Conservation (phyloP, 768 basidiomycete genomes). For the Trametes elegans region DNA sequence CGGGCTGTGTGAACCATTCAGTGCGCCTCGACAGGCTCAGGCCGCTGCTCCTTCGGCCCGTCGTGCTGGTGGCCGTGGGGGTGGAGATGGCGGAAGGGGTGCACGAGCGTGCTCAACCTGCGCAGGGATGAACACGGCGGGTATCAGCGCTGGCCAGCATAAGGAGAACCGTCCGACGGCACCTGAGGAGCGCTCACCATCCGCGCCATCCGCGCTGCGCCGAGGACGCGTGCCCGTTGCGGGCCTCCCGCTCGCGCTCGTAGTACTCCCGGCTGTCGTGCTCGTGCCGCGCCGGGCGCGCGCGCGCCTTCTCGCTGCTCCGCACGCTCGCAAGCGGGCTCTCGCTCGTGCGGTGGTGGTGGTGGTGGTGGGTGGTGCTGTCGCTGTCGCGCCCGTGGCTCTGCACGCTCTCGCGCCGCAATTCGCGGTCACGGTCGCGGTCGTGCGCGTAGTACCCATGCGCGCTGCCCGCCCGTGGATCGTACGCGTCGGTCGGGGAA, state of each 20-base stretch:
- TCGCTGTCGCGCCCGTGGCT: constrained; percentile 6
- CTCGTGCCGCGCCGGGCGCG: neutral
- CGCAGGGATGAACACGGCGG: neutral
- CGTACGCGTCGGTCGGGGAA: neutral
- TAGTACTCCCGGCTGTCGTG: constrained; percentile 1
- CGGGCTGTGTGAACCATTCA: too few relatives aligned
- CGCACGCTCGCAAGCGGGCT: too few relatives aligned
- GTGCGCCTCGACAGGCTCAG: too few relatives aligned
- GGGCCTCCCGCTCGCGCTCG: neutral
- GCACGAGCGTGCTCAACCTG: constrained; percentile 11
- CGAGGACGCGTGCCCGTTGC: neutral
- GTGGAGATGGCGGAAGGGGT: constrained; percentile 10
- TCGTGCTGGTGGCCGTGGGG: neutral
- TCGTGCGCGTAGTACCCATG: neutral
- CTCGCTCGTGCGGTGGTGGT: neutral
- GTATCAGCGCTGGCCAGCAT: neutral
- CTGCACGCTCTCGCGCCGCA: constrained; percentile 2
- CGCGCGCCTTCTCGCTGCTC: neutral
- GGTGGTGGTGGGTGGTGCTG: neutral
- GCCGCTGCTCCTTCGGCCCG: too few relatives aligned
- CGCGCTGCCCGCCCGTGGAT: neutral
- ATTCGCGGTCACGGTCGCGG: too few relatives aligned
- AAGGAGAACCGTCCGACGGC: constrained; percentile 4
- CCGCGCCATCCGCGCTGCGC: constrained; percentile 18
- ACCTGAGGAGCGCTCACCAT: constrained; percentile 21